Evolutionary conservation across 164 flowering plant genomes (phyloP), one percentile per base, ranked within the genome.

Genomic region (Hamamelis virginiana): DNA sequence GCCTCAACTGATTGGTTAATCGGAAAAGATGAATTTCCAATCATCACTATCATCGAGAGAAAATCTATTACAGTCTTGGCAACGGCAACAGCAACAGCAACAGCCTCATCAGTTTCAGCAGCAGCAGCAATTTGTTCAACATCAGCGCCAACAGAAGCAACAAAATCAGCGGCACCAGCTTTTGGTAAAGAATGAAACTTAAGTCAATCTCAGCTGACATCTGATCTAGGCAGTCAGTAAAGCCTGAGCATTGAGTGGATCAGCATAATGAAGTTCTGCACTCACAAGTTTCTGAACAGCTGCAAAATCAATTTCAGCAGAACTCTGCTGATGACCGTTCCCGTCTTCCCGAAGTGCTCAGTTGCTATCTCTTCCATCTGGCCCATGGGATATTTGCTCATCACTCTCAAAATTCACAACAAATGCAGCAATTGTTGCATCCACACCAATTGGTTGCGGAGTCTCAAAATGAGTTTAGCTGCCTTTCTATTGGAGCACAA

Each of bases 281-380:
- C 14, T 71, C 86, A 21, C 91, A 83, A 64, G 73, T n/a, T n/a
- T n/a, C 88, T 41, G 91, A 86, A 52, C 87, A 82, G 1, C 48
- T 83, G 52, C 90, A 88, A 70, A 80, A 79, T 62, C 94, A 91
- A 55, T 86, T 83, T 63, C 87, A 80, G 74, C 87, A 80, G 65
- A 86, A 74, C 62, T 68, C 77, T 43, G 41, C 77, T 69, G 92
- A 74, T 59, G 84, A 79, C 67, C 73, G 23, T 71, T 50, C 81
- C n/a, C n/a, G n/a, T n/a, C n/a, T n/a, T n/a, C n/a, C 21, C 74
- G 77, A 68, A 78, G 72, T 73, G 67, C 75, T 66, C 87, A 80
- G 68, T 66, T 71, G 69, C 72, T 75, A 19, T 48, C 83, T 62
- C 71, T 74, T 69, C 78, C 87, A 72, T 74, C 89, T 69, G 72